These are phyloP conservation scores for Pythium apleroticum DNA, from an alignment of 352 stramenopile genomes.

Conservation along the genomic window DNA sequence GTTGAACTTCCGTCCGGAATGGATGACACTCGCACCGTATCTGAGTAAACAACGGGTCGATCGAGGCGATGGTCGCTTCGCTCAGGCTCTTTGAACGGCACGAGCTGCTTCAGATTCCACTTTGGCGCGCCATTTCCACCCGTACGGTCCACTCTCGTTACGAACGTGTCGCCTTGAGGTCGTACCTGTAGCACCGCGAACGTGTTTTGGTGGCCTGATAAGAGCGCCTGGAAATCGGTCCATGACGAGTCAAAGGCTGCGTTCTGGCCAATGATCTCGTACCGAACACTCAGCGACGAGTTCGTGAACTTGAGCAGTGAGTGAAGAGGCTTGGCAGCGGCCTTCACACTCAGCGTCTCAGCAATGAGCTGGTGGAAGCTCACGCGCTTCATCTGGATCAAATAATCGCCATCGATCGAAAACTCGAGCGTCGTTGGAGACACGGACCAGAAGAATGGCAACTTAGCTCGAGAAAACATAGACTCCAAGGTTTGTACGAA, in stretches of 20 bases:
- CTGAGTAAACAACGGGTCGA: conserved; percentile 68
- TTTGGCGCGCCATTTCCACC: conserved; percentile 49
- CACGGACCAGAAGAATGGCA: conserved; percentile 74
- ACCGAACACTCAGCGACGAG: conserved; percentile 58
- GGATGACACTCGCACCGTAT: conserved; percentile 62
- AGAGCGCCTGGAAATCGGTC: conserved; percentile 59
- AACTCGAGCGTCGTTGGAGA: conserved; percentile 51
- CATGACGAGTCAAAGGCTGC: conserved; percentile 47
- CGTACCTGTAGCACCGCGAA: conserved; percentile 66
- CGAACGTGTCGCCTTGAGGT: conserved; percentile 66
- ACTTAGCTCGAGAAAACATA: conserved; percentile 35
- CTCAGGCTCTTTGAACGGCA: conserved; percentile 55
- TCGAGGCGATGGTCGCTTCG: conserved; percentile 55
- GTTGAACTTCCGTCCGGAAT: conserved; percentile 38
- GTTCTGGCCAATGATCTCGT: conserved; percentile 59
- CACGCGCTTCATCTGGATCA: conserved; percentile 38
- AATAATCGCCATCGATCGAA: conserved; percentile 55
- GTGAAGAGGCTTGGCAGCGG: conserved; percentile 35
- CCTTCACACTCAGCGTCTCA: conserved; percentile 34
- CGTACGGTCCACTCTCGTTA: conserved; percentile 45
- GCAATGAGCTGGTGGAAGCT: conserved; percentile 66
- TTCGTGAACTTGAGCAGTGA: conserved; percentile 53
- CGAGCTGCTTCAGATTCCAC: conserved; percentile 59
- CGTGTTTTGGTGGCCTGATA: conserved; percentile 55
- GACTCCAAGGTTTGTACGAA: conserved; percentile 52